A percentile compares a stretch with the other conserved stretches of the same genome.
Conservation (phyloP, 139 green algal genomes). For the Yamagishiella unicocca region DNA sequence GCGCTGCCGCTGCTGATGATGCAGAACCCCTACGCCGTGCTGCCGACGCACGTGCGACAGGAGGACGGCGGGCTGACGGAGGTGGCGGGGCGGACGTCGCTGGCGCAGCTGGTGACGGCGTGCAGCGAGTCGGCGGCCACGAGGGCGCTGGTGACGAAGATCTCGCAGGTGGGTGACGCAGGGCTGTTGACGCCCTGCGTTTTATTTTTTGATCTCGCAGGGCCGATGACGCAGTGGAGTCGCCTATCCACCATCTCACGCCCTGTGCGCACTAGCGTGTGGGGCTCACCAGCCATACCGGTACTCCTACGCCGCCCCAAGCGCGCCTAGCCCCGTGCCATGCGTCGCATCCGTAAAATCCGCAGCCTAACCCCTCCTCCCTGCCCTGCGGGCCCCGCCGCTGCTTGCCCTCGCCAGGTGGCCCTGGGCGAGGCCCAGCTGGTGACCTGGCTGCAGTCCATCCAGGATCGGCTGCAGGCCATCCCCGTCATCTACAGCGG, state of each 20-base stretch:
- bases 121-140: constrained; percentile 47
- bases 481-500: constrained; percentile 30
- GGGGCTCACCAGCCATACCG: too few species aligned
- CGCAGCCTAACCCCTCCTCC: too few species aligned
- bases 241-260: too few species aligned
- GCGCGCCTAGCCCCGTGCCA: too few species aligned
- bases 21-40: constrained; percentile 5
- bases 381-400: too few species aligned
- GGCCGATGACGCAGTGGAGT: too few species aligned
- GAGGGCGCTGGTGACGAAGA: constrained; percentile 25
- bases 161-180: constrained; percentile 32
- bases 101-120: constrained; percentile 54
- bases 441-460: constrained; percentile 5
- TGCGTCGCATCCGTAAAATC: too few species aligned
- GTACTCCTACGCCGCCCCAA: too few species aligned
- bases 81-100: constrained; percentile 19
- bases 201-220: too few species aligned
- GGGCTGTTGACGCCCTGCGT: too few species aligned
- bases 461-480: constrained; percentile 29
- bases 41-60: constrained; percentile 34
- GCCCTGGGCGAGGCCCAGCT: constrained; percentile 47
- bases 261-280: too few species aligned
- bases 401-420: constrained; percentile 1
- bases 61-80: background rate
- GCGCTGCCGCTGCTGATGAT: background rate